These are phyloP conservation scores for Lactifluus rugatus DNA, from an alignment of 768 basidiomycete species.

Conservation along the genomic window DNA sequence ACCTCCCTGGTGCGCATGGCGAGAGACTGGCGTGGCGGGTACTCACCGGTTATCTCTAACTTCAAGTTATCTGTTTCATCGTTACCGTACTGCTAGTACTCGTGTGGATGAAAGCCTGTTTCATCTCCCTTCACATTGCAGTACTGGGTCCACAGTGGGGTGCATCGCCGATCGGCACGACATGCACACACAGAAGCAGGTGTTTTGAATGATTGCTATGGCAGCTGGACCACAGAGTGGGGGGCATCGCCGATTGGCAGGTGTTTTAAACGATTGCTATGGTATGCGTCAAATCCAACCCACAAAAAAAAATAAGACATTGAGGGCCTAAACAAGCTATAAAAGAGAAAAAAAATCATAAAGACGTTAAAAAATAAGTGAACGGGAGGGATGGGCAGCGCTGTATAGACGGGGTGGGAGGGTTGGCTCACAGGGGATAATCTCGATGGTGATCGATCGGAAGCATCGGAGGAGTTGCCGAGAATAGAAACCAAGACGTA, in stretches of 20 bases:
- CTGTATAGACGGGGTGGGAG: background rate
- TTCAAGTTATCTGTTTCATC: slow-evolving; percentile 8
- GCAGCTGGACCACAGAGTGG: too few relatives aligned
- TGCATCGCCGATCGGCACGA: too few relatives aligned
- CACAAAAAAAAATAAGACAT: background rate
- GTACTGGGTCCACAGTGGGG: background rate
- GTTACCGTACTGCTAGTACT: background rate
- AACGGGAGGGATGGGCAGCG: too few relatives aligned
- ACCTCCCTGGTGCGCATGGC: background rate
- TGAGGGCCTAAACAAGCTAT: background rate
- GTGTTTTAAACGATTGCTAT: background rate
- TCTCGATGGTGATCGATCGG: slow-evolving; percentile 13
- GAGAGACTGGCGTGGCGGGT: background rate
- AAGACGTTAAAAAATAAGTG: background rate
- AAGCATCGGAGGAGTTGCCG: background rate
- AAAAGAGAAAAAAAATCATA: background rate
- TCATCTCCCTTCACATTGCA: background rate
- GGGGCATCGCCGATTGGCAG: too few relatives aligned
- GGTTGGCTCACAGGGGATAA: too few relatives aligned
- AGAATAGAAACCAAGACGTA: background rate
- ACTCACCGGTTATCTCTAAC: background rate
- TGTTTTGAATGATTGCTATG: too few relatives aligned
- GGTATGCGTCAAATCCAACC: slow-evolving; percentile 7
- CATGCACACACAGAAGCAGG: too few relatives aligned
- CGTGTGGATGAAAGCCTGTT: background rate